Base-by-base conservation (phyloP, 352 stramenopile genomes). In the Phytopythium mirpurense region DNA sequence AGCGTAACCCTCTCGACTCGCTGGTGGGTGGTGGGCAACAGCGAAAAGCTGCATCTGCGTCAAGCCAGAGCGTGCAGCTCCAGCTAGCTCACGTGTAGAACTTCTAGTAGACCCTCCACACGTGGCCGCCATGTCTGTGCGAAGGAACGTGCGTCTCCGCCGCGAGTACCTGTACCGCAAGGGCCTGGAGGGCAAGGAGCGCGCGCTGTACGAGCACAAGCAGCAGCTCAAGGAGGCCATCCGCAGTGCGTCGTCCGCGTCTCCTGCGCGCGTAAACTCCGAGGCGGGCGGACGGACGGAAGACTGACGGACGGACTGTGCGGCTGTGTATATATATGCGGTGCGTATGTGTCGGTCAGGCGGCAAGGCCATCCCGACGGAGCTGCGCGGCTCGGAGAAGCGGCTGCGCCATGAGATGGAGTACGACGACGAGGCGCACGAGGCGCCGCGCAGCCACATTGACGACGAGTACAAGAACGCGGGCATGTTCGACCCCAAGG, bases 131-230 rank as follows among this genome's bases (percentile, higher is more conserved):
- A 95, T 95, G 85, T 95, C 85, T 44, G 83, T 97, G 43, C 84
- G 89, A 47, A 74, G 97, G 42, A 96, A 99, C 59, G 96, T 98
- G 41, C 95, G 97, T 68, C 75, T 99, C 26, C 96, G 97, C 43
- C 95, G 98, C 62, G 97, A 99, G 74, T 99, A 99, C 68, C 76
- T 99, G 56, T 99, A 99, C 72, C 87, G 96, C 68, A 99, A 99
- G 84, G 93, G 86, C 9, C 81, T 99, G 19, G 96, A 99, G 59
- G 92, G 94, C 57, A 93, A 97, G 62, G 91, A 99, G 69, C 89
- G 90, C 37, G 78, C 88, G 18, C 72, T 93, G 52, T 99, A 99
- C 64, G 96, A 99, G 66, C 88, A 98, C 74, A 99, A 99, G 80
- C 83, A 90, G 53, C 79, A 97, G 59, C 85, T 99, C 19, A 96